Evolutionary conservation across 345 rosid genomes (phyloP), one percentile per base, ranked within the genome.

Genomic region (Nasturtium officinale): DNA sequence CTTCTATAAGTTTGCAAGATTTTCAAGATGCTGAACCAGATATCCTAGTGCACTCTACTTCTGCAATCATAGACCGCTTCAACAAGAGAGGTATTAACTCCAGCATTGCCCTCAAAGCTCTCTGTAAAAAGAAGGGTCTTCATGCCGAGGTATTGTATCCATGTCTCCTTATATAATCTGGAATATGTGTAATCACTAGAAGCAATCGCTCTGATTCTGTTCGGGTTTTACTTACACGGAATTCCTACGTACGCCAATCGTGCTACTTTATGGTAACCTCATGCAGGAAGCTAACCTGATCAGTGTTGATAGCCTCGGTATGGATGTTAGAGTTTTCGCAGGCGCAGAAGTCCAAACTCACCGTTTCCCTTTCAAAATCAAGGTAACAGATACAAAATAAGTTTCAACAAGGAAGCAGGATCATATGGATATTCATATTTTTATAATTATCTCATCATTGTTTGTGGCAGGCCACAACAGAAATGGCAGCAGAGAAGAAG

Each of bases 1-100:
- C 82, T 61, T 60, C 69, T 54, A 79, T 94, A 76, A 79, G 81
- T 68, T 77, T 91, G 80, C 83, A 87, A 80, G 93, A 91, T 74
- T 89, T 89, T 82, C 95, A 88, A 84, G 97, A 89, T 76, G 97
- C 96, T 1, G 98, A 94, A 73, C 89, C 96, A 54, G 98, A 89
- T 79, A 64, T 77, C 66, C 84, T 94, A 71, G 90, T 75, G 30
- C 87, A 94, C 82, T 89, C 87, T 20, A 83, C 86, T 61, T 71
- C 84, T 26, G 84, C 84, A 78, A 91, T 89, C 74, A 69, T 94
- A 54, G 91, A 87, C 28, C 89, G 81, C 65, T 86, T 91, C 64
- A 78, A 80, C n/a, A 77, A 76, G 69, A 87, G 81, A 66, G 96
- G 96, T 62, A 85, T 83, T 62, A 73, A 72, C 38, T 87, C 83